Conservation (phyloP, 257 asterid species). For the Avicennia marina region DNA sequence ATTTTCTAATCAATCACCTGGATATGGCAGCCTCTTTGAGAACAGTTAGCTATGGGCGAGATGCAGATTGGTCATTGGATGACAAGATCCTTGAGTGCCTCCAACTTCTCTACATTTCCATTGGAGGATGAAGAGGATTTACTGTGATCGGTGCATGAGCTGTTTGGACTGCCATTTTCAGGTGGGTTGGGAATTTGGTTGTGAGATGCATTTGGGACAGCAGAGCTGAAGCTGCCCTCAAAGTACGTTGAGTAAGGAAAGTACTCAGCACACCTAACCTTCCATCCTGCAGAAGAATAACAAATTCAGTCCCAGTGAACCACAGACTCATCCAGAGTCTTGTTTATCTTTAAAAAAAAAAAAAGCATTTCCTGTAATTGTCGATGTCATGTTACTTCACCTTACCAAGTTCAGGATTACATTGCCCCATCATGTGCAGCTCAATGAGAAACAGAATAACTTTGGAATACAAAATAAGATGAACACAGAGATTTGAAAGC, state of each 20-base stretch:
- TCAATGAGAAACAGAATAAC: background rate
- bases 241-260: slow-evolving; percentile 70
- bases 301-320: slow-evolving; percentile 17
- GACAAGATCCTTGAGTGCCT: slow-evolving; percentile 45
- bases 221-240: slow-evolving; percentile 69
- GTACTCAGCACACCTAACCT: slow-evolving; percentile 58
- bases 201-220: slow-evolving; percentile 26
- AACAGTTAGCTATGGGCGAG: slow-evolving; percentile 18
- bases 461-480: background rate
- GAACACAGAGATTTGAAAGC: background rate
- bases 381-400: background rate
- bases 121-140: slow-evolving; percentile 34
- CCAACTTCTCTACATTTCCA: slow-evolving; percentile 55
- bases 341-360: background rate
- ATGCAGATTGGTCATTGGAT: slow-evolving; percentile 31
- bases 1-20: slow-evolving; percentile 21
- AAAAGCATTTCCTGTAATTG: background rate
- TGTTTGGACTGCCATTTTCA: slow-evolving; percentile 42
- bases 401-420: background rate
- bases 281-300: slow-evolving; percentile 62
- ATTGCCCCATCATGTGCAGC: background rate
- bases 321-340: background rate
- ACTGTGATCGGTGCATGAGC: slow-evolving; percentile 23
- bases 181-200: slow-evolving; percentile 33
- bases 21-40: slow-evolving; percentile 3